Conservation (phyloP, 495 filamentous ascomycete species). For the Penicillium flavigenum region DNA sequence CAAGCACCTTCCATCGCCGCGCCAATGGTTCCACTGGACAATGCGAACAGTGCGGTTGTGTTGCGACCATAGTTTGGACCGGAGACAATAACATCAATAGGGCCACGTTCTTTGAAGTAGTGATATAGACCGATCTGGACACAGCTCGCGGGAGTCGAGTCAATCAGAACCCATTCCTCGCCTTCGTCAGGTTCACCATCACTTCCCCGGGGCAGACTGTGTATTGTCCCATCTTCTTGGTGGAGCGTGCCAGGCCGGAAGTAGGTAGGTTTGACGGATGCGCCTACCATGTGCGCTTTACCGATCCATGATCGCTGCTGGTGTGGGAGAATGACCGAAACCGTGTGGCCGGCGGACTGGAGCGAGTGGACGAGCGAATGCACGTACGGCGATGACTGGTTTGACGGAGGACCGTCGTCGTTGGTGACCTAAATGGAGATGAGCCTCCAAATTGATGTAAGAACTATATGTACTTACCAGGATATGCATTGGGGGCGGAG, state of each 20-base stretch:
- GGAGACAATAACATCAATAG: constrained; percentile 80
- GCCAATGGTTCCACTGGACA: constrained; percentile 86
- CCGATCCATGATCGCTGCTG: constrained; percentile 96
- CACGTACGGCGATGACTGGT: constrained; percentile 88
- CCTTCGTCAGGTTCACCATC: constrained; percentile 62
- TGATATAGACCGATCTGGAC: constrained; percentile 87
- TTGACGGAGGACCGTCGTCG: constrained; percentile 93
- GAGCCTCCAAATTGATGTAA: neutral
- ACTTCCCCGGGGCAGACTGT: constrained; percentile 52
- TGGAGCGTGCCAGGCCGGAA: constrained; percentile 69
- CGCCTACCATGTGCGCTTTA: constrained; percentile 90
- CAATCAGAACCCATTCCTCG: constrained; percentile 92
- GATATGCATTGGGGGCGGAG: constrained; percentile 42
- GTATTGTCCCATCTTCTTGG: constrained; percentile 65
- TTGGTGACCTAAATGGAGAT: constrained; percentile 68
- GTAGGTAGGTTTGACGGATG: constrained; percentile 82
- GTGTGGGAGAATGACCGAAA: constrained; percentile 88
- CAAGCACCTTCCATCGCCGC: constrained; percentile 91
- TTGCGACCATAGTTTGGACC: constrained; percentile 97
- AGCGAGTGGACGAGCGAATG: constrained; percentile 80
- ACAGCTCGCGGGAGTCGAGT: constrained; percentile 84
- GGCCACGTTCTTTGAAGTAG: constrained; percentile 76
- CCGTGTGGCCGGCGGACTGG: constrained; percentile 72
- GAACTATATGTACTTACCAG: constrained; percentile 31
- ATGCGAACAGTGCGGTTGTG: constrained; percentile 85